Base-by-base conservation (phyloP, 495 filamentous ascomycete species). In the Podospora comata region DNA sequence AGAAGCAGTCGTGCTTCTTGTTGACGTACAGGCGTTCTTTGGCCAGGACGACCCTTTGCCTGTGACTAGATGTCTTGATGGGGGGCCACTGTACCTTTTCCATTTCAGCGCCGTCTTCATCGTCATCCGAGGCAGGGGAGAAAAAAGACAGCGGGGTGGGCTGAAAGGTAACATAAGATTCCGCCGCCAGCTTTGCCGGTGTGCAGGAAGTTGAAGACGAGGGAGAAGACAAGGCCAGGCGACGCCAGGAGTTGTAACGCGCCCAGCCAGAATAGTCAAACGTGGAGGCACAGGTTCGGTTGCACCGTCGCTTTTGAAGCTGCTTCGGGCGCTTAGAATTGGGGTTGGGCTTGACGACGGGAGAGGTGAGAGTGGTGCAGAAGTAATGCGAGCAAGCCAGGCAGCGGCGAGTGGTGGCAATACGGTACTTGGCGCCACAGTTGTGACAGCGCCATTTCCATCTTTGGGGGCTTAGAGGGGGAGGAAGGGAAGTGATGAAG, bases 391-490 rank as follows among this genome's bases (percentile, higher is more conserved):
- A 74, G 68, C 82, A 83, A 19, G 78, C 69, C 5, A 85, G 75
- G 56, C 82, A 85, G 13, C 82, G 80, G 2, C 80, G 76, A 0
- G 81, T 83, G 68, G 77, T 78, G n/a, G 77, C 72, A 11, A 84
- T 68, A 1, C 72, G 74, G 70, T 83, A 84, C 0, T 71, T 64
- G 9, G 66, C 71, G n/a, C 60, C 28, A 70, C 82, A 85, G 2
- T 65, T 60, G 66, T 82, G 80, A 65, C 82, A 85, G 34, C 74
- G 74, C 82, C 82, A 84, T n/a, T 76, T 64, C 82, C 81, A 84
- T 15, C 76, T 72, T 19, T 67, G 71, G 2, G 81, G 80, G 0
- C 63, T 34, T 3, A 71, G 69, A 18, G 78, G 79, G 13, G 71
- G 72, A 0, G 65, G 72, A 0, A 73, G 72, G 65, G 75, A 68